Evolutionary conservation across 2,329 filamentous ascomycete species (phyloP).

Genomic region (Emergomyces pasteurianus): DNA sequence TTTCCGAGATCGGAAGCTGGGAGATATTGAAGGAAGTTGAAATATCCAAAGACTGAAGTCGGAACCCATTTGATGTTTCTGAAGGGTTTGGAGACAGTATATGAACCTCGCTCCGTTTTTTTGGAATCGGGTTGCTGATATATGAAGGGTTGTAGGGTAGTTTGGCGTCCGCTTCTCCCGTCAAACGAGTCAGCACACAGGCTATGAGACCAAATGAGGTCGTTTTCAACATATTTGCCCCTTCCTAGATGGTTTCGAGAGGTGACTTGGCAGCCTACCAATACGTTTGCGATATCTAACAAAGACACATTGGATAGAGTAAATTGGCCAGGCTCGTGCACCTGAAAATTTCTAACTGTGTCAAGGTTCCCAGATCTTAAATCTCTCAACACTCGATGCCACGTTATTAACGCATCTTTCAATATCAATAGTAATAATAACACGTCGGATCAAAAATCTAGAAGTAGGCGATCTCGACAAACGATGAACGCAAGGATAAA

Average conservation of each 20-base stretch:
- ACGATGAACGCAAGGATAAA: background rate
- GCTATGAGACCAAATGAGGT: background rate
- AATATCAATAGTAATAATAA: background rate
- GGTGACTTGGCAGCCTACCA: background rate
- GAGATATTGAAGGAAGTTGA: conserved; percentile 12
- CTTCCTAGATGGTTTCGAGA: background rate
- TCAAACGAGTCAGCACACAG: background rate
- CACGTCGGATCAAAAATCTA: background rate
- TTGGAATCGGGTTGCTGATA: conserved; percentile 6
- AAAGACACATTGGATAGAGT: background rate
- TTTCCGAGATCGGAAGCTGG: conserved; percentile 27
- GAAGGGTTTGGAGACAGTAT: conserved; percentile 5
- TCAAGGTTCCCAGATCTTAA: background rate
- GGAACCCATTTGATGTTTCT: conserved; percentile 5
- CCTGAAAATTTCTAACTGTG: background rate
- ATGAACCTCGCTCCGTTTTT: conserved; percentile 7
- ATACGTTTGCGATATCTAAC: background rate
- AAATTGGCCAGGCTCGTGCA: background rate
- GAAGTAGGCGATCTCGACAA: background rate
- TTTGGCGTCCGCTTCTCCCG: background rate
- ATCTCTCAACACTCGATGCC: background rate
- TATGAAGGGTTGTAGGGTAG: conserved; percentile 13
- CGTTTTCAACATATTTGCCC: conserved; percentile 6
- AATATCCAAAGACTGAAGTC: conserved; percentile 9
- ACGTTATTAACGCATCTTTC: background rate